Evolutionary conservation across 2,329 filamentous ascomycete genomes (phyloP).

Genomic region (Neofusicoccum kwambonambiense): DNA sequence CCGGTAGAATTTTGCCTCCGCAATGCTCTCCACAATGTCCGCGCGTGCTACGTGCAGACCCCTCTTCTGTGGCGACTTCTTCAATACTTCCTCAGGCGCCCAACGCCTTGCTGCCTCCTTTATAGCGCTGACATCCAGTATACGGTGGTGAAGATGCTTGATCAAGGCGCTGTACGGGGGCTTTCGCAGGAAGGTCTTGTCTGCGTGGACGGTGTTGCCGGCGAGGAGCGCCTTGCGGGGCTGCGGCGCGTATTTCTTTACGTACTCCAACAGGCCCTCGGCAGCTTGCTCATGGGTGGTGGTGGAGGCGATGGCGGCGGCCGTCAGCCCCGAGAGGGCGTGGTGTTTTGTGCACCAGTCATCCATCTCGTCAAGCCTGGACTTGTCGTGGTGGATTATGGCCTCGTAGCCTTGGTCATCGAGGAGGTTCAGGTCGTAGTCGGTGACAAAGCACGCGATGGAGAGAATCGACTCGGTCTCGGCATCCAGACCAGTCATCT

Average conservation of each 20-base stretch:
- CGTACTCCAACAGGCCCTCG: conserved; percentile 70
- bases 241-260: conserved; percentile 68
- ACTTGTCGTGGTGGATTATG: conserved; percentile 70
- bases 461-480: conserved; percentile 83
- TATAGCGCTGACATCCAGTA: conserved; percentile 86
- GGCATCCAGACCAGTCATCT: conserved; percentile 91
- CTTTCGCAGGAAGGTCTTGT: conserved; percentile 75
- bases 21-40: conserved; percentile 94
- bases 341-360: conserved; percentile 87
- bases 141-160: conserved; percentile 80
- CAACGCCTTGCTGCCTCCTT: conserved; percentile 89
- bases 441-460: conserved; percentile 89
- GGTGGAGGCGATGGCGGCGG: conserved; percentile 69
- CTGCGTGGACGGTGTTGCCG: conserved; percentile 90
- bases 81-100: conserved; percentile 62
- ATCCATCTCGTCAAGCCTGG: conserved; percentile 75
- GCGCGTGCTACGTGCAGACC: conserved; percentile 77
- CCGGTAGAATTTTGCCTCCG: conserved; percentile 82
- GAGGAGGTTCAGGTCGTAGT: conserved; percentile 71
- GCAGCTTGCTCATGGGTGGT: conserved; percentile 73
- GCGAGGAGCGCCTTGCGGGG: conserved; percentile 71
- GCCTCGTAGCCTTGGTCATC: conserved; percentile 77
- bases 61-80: conserved; percentile 68
- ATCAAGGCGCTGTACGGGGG: conserved; percentile 72
- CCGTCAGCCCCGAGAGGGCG: conserved; percentile 75